phyloP scores from a whole-genome alignment of 495 filamentous ascomycete species.

The Lepidopterella palustris region DNA sequence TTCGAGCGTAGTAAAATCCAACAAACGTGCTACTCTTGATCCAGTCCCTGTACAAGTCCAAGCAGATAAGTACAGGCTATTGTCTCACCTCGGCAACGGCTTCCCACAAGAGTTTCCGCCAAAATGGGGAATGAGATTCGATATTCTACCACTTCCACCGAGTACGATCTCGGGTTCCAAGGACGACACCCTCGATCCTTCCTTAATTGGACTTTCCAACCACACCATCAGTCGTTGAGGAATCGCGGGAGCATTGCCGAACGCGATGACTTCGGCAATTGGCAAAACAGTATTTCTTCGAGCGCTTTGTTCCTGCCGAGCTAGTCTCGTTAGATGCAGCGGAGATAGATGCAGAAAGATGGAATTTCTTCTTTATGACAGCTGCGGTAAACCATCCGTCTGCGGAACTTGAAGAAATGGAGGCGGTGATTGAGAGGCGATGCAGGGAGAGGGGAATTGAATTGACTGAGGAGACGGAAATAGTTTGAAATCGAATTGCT shows the following conservation, averaged over 20 bases:
- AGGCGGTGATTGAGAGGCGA: not conserved
- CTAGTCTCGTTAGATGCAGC: not conserved
- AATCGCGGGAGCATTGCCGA: not conserved
- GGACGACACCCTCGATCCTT: not conserved
- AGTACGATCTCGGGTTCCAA: not conserved
- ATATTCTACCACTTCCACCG: not conserved
- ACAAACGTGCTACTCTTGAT: not conserved
- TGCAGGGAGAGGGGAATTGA: not conserved
- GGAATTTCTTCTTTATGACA: too few species aligned
- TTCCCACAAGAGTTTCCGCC: too few species aligned
- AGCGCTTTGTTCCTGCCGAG: not conserved
- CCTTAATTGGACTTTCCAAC: not conserved
- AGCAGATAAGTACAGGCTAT: not conserved
- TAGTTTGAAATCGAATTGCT: too few species aligned
- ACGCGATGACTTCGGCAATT: not conserved
- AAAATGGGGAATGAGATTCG: not conserved
- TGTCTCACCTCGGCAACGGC: not conserved
- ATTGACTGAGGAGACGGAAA: too few species aligned
- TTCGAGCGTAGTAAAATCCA: not conserved
- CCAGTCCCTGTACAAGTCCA: not conserved
- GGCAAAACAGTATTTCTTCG: not conserved
- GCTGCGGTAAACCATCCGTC: too few species aligned
- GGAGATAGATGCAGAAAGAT: not conserved
- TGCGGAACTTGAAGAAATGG: not conserved
- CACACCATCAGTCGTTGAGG: not conserved